Conservation (phyloP, 192 early-diverging fungal genomes). For the Lunasporangiospora selenospora region DNA sequence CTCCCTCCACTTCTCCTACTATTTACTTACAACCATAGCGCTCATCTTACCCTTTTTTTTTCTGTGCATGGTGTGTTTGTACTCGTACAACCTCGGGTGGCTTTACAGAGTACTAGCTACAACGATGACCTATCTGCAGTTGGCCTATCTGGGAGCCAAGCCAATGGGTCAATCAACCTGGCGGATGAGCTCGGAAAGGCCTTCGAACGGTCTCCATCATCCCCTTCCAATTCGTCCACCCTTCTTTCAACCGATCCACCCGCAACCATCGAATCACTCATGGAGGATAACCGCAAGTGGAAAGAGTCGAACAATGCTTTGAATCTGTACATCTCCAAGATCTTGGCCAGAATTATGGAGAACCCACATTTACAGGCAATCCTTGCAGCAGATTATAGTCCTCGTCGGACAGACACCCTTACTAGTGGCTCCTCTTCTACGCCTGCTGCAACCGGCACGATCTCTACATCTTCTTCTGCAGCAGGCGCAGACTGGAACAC, state of each 20-base stretch:
- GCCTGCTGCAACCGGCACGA: conserved; percentile 7
- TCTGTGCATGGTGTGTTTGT: no score
- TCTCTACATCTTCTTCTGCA: not conserved
- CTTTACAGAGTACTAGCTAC: conserved; percentile 37
- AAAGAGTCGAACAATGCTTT: conserved; percentile 74
- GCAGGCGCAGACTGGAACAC: conserved; percentile 14
- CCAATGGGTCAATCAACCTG: conserved; percentile 37
- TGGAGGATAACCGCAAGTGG: conserved; percentile 64
- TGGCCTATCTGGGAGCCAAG: no score
- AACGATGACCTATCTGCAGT: conserved; percentile 36
- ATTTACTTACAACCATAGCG: no score
- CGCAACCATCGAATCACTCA: conserved; percentile 43
- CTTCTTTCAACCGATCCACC: conserved; percentile 4
- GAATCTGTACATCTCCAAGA: conserved; percentile 78
- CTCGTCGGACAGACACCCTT: no score
- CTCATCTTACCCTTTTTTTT: no score
- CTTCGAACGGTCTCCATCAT: conserved; percentile 5
- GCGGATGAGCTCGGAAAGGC: conserved; percentile 36
- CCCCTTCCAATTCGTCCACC: not conserved
- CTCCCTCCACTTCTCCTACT: not conserved
- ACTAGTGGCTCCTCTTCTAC: conserved; percentile 11
- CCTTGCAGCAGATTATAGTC: conserved; percentile 47
- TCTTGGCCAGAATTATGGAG: conserved; percentile 75
- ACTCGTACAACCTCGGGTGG: no score
- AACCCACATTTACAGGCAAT: conserved; percentile 58